Evolutionary conservation across 164 flowering plant species (phyloP), one percentile per base, ranked within the genome.

Genomic region (Protea cynaroides): DNA sequence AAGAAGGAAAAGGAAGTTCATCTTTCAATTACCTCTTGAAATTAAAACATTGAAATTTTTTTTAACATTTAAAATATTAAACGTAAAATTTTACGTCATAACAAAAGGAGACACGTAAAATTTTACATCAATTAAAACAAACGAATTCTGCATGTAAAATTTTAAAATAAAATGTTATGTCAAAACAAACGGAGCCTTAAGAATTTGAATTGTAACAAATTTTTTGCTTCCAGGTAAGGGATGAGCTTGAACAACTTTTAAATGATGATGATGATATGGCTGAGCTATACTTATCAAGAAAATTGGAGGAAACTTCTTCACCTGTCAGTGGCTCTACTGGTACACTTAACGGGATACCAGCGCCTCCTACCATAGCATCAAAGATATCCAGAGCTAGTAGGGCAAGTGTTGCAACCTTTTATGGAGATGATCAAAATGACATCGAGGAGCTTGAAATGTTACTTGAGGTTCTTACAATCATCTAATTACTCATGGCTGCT

Each of bases 191-290:
- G n/a, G n/a, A n/a, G n/a, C n/a, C n/a, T n/a, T n/a, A n/a, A n/a
- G n/a, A n/a, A n/a, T n/a, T n/a, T n/a, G n/a, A n/a, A n/a, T n/a
- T 36, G 37, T 17, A 37, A 7, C 21, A 14, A 18, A 7, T 8
- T 49, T 25, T 15, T 19, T 19, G 19, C 58, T 66, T 59, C 49
- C 69, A 94, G 97, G 96, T 91, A 25, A 86, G 96, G 61, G 97
- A 94, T 79, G 99, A 94, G 71, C 95, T 94, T 63, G 99, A 91
- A 71, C 97, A 91, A 71, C 86, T 94, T 63, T 80, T 91, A 51
- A 96, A 91, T 71, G 99, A 91, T 62, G 99, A 94, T 59, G 97
- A 89, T 75, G 96, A 94, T 77, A 94, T 94, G 97, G 91, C 88
- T 36, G 97, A 91, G 65, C 93, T 94, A 46, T 91, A 91, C 75